Percentiles rank a stretch among this genome's conserved stretches.
Conservation (phyloP, 768 basidiomycete species). For the Psilocybe azurescens region DNA sequence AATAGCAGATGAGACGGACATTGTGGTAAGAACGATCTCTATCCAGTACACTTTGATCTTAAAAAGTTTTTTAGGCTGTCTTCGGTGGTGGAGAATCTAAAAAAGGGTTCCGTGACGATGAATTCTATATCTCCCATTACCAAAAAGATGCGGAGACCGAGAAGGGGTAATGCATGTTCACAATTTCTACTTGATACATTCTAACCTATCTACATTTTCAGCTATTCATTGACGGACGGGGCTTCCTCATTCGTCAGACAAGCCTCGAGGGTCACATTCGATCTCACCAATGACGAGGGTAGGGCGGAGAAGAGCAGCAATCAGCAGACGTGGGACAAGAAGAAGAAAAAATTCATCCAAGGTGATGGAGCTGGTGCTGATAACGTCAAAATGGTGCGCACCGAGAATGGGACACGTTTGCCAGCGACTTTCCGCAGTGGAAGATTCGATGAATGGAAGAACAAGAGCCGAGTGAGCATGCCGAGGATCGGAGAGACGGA, state of each 20-base stretch:
- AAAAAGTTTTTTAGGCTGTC: constrained; percentile 52
- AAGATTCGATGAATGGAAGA: constrained; percentile 94
- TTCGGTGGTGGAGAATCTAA: constrained; percentile 62
- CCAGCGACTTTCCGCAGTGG: constrained; percentile 94
- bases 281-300: constrained; percentile 82
- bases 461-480: constrained; percentile 71
- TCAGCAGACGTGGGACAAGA: constrained; percentile 87
- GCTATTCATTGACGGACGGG: constrained; percentile 90
- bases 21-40: constrained; percentile 56
- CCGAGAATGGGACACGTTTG: constrained; percentile 89
- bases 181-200: background rate
- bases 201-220: constrained; percentile 31
- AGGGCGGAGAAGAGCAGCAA: constrained; percentile 63
- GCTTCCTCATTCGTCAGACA: constrained; percentile 87
- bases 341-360: constrained; percentile 92
- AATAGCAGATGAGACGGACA: constrained; percentile 82
- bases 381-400: constrained; percentile 91
- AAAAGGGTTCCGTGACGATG: constrained; percentile 71
- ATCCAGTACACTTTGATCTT: background rate
- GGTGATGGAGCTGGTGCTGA: constrained; percentile 88
- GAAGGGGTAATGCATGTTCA: constrained; percentile 69
- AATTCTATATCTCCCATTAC: constrained; percentile 92
- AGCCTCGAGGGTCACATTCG: constrained; percentile 80
- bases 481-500: constrained; percentile 89
- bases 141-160: constrained; percentile 88